Base-by-base conservation (phyloP, 257 asterid species). In the Leptodermis oblonga region DNA sequence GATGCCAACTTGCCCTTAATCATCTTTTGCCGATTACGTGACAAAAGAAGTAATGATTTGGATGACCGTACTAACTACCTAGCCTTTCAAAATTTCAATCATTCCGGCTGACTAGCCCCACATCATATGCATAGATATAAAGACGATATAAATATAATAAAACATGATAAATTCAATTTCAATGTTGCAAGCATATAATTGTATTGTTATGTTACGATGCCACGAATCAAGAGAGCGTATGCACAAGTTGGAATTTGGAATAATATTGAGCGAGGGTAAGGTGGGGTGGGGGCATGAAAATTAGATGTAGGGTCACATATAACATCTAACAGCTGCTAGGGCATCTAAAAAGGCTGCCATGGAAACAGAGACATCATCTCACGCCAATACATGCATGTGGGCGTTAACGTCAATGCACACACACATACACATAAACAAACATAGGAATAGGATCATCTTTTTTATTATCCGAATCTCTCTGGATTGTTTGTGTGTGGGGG, bases 311-410 rank as follows among this genome's bases (percentile, higher is more conserved):
- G n/a, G n/a, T n/a, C n/a, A n/a, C n/a, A n/a, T n/a, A n/a, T n/a
- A n/a, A n/a, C n/a, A n/a, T n/a, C n/a, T n/a, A n/a, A n/a, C 43
- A 61, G 20, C 31, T 20, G 36, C 10, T n/a, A 63, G 14, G 26
- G 25, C 31, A 17, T 55, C 43, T 55, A 51, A 34, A 48, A 70
- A 70, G 55, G 68, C 74, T 70, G 68, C 52, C 68, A 31, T 33
- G 51, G 41, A 60, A 70, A 60, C 62, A 46, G 46, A 22, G 48
- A 43, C 14, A 70, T 63, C 69, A 48, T 61, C 23, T 45, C 61
- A 33, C 43, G 68, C 52, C 62, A 60, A 8, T 42, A 14, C 61
- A 70, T 46, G 62, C n/a, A n/a, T n/a, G n/a, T 34, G 59, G 41
- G 31, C 42, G 37, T 60, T 42, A 70, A 46, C 62, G 43, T 62